These are phyloP conservation scores for Trichoderma erinaceum DNA, from an alignment of 495 filamentous ascomycete genomes.

Conservation along the genomic window DNA sequence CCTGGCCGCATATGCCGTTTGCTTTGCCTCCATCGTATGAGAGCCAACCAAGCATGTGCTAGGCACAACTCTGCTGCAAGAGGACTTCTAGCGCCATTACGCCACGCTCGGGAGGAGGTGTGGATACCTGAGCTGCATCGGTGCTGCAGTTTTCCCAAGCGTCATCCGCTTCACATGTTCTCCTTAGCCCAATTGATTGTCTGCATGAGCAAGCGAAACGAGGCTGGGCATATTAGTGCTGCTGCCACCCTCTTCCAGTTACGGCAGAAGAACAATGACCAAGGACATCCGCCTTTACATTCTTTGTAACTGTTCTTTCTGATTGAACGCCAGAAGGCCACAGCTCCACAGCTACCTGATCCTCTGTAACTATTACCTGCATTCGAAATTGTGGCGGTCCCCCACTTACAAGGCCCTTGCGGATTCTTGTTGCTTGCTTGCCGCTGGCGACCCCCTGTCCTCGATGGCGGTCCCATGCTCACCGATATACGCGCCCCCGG, in stretches of 20 bases:
- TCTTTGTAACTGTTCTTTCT: background rate
- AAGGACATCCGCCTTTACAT: background rate
- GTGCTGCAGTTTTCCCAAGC: slow-evolving; percentile 4
- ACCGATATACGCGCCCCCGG: slow-evolving; percentile 12
- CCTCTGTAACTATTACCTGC: slow-evolving; percentile 13
- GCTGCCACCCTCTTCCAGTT: background rate
- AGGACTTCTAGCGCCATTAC: slow-evolving; percentile 9
- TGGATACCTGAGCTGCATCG: slow-evolving; percentile 7
- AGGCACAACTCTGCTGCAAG: slow-evolving; percentile 2
- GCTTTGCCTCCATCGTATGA: slow-evolving; percentile 10
- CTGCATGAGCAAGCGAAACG: slow-evolving; percentile 9
- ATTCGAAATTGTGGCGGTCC: slow-evolving; percentile 2
- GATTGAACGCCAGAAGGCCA: background rate
- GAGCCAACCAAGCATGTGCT: slow-evolving; percentile 4
- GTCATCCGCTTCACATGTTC: slow-evolving; percentile 11
- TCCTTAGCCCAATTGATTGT: slow-evolving; percentile 9
- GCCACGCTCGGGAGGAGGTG: slow-evolving; percentile 8
- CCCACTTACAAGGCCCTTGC: slow-evolving; percentile 6
- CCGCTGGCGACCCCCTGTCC: slow-evolving; percentile 11
- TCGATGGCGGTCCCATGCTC: background rate
- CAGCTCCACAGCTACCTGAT: background rate
- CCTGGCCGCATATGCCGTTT: slow-evolving; percentile 9
- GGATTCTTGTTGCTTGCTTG: slow-evolving; percentile 8
- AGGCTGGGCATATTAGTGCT: slow-evolving; percentile 1
- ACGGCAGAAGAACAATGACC: background rate